Evolutionary conservation across 2,329 filamentous ascomycete species (phyloP).

Genomic region (Ophiostoma populinum): DNA sequence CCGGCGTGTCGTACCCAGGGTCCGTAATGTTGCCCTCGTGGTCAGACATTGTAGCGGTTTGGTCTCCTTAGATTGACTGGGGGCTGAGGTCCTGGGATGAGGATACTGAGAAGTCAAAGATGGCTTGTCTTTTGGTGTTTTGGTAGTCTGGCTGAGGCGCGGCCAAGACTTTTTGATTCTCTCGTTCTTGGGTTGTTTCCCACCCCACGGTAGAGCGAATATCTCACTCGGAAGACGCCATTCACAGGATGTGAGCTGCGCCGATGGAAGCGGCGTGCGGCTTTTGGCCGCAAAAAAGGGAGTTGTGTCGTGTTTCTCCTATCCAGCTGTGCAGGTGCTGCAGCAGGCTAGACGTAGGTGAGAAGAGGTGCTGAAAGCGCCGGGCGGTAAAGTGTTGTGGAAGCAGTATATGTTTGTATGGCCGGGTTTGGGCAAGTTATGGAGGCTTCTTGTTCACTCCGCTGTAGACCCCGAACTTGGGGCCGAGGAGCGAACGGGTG

Average conservation of each 20-base stretch:
- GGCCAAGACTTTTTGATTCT: too few species aligned
- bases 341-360: conserved; percentile 3
- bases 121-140: conserved; percentile 1
- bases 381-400: not conserved
- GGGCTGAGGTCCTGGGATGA: too few species aligned
- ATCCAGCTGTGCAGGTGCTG: conserved; percentile 4
- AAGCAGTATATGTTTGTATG: conserved; percentile 1
- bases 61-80: not conserved
- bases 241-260: conserved; percentile 10
- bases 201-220: conserved; percentile 10
- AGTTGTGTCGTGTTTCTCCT: conserved; percentile 5
- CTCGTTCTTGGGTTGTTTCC: conserved; percentile 5
- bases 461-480: conserved; percentile 82
- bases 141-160: not conserved
- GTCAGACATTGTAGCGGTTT: conserved; percentile 41
- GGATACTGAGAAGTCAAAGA: not conserved
- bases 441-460: conserved; percentile 96
- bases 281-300: conserved; percentile 9
- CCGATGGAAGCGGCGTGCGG: conserved; percentile 13
- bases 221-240: conserved; percentile 11
- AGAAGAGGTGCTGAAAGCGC: conserved; percentile 2
- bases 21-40: conserved; percentile 41
- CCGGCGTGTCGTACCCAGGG: conserved; percentile 53
- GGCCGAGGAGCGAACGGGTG: conserved; percentile 80
- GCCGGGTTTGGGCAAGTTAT: conserved; percentile 45